Conservation (phyloP, 1,139 yeast species). For the Meyerozyma guilliermondii region DNA sequence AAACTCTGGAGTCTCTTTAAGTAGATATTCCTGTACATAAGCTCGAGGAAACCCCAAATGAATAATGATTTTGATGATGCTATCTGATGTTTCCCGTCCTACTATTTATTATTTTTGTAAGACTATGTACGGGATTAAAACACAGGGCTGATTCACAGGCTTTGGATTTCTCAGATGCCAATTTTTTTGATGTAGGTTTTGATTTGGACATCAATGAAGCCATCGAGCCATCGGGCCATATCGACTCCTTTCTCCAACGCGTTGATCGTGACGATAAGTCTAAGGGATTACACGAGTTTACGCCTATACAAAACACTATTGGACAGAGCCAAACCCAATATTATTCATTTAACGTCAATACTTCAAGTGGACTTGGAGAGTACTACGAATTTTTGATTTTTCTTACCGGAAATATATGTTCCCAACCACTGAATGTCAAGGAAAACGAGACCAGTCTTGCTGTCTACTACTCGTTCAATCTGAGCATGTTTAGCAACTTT, state of each 20-base stretch:
- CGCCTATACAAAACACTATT: conserved; percentile 38
- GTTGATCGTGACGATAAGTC: conserved; percentile 8
- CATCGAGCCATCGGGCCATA: conserved; percentile 2
- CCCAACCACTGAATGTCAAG: conserved; percentile 33
- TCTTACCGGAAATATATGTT: conserved; percentile 56
- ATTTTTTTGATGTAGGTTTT: conserved; percentile 8
- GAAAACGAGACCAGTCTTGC: conserved; percentile 34
- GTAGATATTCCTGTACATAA: conserved; percentile 4
- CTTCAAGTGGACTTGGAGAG: conserved; percentile 42
- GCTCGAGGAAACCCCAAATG: background rate
- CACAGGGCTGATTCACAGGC: background rate
- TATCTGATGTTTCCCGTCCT: background rate
- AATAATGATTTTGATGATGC: background rate
- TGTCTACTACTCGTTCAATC: conserved; percentile 48
- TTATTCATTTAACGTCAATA: conserved; percentile 43
- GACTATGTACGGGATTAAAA: background rate
- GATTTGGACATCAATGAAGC: conserved; percentile 11
- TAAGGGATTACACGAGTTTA: conserved; percentile 38
- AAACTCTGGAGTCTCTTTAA: conserved; percentile 37
- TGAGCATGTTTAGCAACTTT: conserved; percentile 30
- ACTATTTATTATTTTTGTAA: background rate
- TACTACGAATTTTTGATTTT: conserved; percentile 52
- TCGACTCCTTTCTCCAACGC: background rate
- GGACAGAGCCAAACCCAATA: conserved; percentile 35
- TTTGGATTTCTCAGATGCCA: background rate